Evolutionary conservation across 2,329 filamentous ascomycete species (phyloP).

Genomic region (Botrytis hyacinthi): DNA sequence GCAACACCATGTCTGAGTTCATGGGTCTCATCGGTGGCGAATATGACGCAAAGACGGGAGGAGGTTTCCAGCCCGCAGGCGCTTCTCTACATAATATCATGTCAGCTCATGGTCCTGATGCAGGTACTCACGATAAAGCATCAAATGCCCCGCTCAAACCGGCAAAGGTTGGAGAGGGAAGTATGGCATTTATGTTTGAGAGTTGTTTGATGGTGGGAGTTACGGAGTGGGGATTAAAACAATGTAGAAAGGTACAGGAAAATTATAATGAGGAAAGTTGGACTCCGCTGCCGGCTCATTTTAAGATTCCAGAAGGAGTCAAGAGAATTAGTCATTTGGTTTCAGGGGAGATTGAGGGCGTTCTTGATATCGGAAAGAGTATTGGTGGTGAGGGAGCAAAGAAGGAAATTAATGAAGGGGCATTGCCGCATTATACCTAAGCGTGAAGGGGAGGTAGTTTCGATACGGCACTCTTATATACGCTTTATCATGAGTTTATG

Average conservation of each 20-base stretch:
- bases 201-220: slow-evolving; percentile 67
- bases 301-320: slow-evolving; percentile 37
- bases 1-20: slow-evolving; percentile 64
- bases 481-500: not conserved
- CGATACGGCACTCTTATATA: no score
- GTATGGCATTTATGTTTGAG: slow-evolving; percentile 66
- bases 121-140: slow-evolving; percentile 54
- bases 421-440: not conserved
- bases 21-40: slow-evolving; percentile 62
- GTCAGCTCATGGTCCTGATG: slow-evolving; percentile 60
- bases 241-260: slow-evolving; percentile 65
- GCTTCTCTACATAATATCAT: slow-evolving; percentile 63
- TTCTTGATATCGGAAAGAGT: slow-evolving; percentile 26
- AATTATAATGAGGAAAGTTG: slow-evolving; percentile 70
- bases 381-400: slow-evolving; percentile 20
- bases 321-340: slow-evolving; percentile 33
- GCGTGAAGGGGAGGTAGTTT: no score
- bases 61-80: slow-evolving; percentile 59
- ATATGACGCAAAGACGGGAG: slow-evolving; percentile 57
- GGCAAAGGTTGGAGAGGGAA: slow-evolving; percentile 55
- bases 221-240: slow-evolving; percentile 69
- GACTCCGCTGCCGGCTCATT: slow-evolving; percentile 53
- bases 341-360: slow-evolving; percentile 21
- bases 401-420: not conserved
- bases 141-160: slow-evolving; percentile 53